Percentiles rank a stretch among this genome's conserved stretches.
Conservation (phyloP, 2,329 filamentous ascomycete species). For the Hypomyces rosellus region DNA sequence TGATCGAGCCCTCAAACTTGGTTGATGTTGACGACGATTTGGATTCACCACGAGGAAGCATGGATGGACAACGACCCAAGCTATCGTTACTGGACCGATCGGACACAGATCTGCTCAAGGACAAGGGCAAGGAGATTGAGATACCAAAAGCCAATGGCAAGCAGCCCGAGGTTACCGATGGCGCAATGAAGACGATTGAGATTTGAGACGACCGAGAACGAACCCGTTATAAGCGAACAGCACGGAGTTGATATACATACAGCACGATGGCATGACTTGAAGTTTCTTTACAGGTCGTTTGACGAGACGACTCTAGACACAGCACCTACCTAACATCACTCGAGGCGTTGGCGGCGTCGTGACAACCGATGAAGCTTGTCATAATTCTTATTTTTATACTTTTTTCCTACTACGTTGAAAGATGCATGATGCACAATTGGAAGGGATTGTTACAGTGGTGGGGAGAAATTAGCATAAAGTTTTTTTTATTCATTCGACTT, state of each 20-base stretch:
- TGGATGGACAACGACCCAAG: slow-evolving; percentile 32
- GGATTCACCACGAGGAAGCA: slow-evolving; percentile 45
- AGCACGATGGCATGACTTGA: slow-evolving; percentile 20
- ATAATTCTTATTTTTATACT: slow-evolving; percentile 10
- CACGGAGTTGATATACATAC: slow-evolving; percentile 10
- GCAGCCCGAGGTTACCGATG: slow-evolving; percentile 38
- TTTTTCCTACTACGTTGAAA: slow-evolving; percentile 1
- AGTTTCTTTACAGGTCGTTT: slow-evolving; percentile 7
- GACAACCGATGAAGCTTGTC: slow-evolving; percentile 11
- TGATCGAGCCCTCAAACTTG: slow-evolving; percentile 42
- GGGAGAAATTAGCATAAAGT: slow-evolving; percentile 6
- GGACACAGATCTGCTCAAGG: slow-evolving; percentile 31
- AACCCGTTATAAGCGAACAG: background rate
- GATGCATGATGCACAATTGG: slow-evolving; percentile 4
- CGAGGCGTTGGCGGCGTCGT: slow-evolving; percentile 15
- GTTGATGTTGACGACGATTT: slow-evolving; percentile 54
- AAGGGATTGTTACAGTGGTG: slow-evolving; percentile 4
- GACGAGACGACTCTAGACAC: slow-evolving; percentile 8
- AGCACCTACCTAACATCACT: slow-evolving; percentile 8
- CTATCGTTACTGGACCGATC: slow-evolving; percentile 27
- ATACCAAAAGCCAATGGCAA: slow-evolving; percentile 38
- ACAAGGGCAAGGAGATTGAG: slow-evolving; percentile 33
- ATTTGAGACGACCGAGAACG: slow-evolving; percentile 33
- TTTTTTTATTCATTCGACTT: background rate
- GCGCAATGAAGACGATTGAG: slow-evolving; percentile 56